These are phyloP conservation scores for Exophiala dermatitidis DNA, from an alignment of 2,329 filamentous ascomycete species.

Conservation along the genomic window DNA sequence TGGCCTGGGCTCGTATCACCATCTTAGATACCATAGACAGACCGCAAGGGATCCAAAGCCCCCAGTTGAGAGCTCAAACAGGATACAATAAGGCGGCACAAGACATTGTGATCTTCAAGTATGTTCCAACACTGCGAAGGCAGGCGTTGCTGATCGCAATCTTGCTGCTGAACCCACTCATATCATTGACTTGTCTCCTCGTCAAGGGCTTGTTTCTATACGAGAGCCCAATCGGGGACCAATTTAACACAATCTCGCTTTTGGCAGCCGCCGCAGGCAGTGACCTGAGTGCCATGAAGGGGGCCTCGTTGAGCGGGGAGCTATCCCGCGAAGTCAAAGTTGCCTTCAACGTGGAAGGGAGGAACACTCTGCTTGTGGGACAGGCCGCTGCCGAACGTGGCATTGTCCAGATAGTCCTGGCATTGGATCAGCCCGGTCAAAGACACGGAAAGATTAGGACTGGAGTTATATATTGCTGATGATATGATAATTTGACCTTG, in stretches of 20 bases:
- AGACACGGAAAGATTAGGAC: not conserved
- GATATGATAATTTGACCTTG: no score
- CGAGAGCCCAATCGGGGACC: constrained; percentile 7
- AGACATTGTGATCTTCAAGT: constrained; percentile 4
- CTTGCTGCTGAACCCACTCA: constrained; percentile 6
- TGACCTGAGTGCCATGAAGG: constrained; percentile 1
- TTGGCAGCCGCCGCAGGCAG: constrained; percentile 2
- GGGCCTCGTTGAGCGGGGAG: constrained; percentile 1
- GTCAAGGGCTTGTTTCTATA: constrained; percentile 5
- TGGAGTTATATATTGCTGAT: not conserved
- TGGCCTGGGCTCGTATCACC: constrained; percentile 18
- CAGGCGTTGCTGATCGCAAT: constrained; percentile 4
- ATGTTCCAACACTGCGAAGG: constrained; percentile 5
- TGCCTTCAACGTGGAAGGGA: not conserved
- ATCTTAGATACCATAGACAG: constrained; percentile 9
- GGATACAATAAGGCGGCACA: constrained; percentile 5
- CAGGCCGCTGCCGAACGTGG: not conserved
- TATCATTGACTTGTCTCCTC: constrained; percentile 5
- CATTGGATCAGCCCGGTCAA: not conserved
- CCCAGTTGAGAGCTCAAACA: constrained; percentile 1
- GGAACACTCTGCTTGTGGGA: not conserved
- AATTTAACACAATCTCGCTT: constrained; percentile 8
- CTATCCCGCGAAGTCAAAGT: not conserved
- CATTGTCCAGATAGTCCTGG: not conserved
- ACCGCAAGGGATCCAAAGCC: constrained; percentile 3